Base-by-base conservation (phyloP, 768 basidiomycete genomes). In the Megacollybia marginata region DNA sequence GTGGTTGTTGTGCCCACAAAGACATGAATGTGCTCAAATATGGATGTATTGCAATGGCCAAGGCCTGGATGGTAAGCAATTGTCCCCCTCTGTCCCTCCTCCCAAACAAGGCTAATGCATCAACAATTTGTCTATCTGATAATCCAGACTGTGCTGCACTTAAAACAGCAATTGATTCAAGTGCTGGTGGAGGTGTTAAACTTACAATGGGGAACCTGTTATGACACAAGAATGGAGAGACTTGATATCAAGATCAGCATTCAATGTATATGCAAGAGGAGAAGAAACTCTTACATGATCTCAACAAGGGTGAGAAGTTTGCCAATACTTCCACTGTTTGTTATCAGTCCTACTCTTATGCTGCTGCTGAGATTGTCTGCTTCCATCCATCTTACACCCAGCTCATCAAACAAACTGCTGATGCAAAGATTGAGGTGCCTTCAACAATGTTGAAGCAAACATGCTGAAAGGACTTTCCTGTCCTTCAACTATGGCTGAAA, bases 401-500 rank as follows among this genome's bases (percentile, higher is more conserved):
- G 42, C 47, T 48, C 31, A 48, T 42, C 33, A 36, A 11, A 34
- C 32, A 48, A 15, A 48, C 20, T 32, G 36, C 36, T 34, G 47
- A 48, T 34, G 47, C 31, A 16, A 48, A 48, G 33, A 48, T 34
- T 12, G 36, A 48, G 33, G 47, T 16, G 20, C 33, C 11, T 7
- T 18, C 6, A 50, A 50, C 18, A 40, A 50, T 16, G 48, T 49
- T 18, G 48, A 49, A 19, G 9, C 28, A 2, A 49, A 49, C 28
- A 34, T 49, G 7, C 42, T 50, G n/a, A 46, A 50, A 19, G 48
- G 54, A 2, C 54, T 63, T 10, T 19, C 50, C 8, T 58, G 59
- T 44, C 33, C 47, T 5, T 49, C 52, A 2, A 65, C 57, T 0
- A 36, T 59, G 15, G 52, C 55, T 1, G 62, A 65, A 38, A 46